phyloP scores from a whole-genome alignment of 2,329 filamentous ascomycete species.

The Colletotrichum zoysiae region DNA sequence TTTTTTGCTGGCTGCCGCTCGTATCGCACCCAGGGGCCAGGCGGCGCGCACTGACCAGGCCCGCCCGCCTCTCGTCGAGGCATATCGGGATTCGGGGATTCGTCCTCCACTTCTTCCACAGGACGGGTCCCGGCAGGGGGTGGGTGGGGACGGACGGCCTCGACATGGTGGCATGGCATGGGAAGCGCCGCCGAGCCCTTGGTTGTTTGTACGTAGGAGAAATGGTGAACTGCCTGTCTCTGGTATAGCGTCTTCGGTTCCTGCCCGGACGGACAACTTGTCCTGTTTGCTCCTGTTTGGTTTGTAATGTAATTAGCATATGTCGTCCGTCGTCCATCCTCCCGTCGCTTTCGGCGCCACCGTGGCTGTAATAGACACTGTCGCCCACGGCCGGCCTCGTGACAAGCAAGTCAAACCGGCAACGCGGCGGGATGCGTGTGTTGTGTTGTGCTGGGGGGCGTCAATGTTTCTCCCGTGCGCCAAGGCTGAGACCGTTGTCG shows the following conservation, averaged over 20 bases:
- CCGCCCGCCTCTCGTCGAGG: slow-evolving; percentile 3
- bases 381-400: not conserved
- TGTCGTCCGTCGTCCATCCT: not conserved
- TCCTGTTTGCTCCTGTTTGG: not conserved
- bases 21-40: slow-evolving; percentile 24
- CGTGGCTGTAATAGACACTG: not conserved
- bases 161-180: slow-evolving; percentile 30
- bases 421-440: not conserved
- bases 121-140: slow-evolving; percentile 18
- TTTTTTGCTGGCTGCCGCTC: slow-evolving; percentile 35
- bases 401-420: not conserved
- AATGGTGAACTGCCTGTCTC: not conserved
- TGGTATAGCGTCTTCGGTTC: not conserved
- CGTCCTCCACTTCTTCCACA: slow-evolving; percentile 32
- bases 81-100: slow-evolving; percentile 38
- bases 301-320: not conserved
- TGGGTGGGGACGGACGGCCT: slow-evolving; percentile 11
- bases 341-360: not conserved
- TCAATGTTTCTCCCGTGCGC: not conserved
- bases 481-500: not conserved
- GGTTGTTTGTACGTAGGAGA: slow-evolving; percentile 17
- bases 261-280: not conserved
- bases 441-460: not conserved
- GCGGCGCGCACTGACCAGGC: slow-evolving; percentile 19
- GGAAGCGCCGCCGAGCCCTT: slow-evolving; percentile 8